Evolutionary conservation across 257 asterid species (phyloP).

Genomic region (Solanum paucissectum): DNA sequence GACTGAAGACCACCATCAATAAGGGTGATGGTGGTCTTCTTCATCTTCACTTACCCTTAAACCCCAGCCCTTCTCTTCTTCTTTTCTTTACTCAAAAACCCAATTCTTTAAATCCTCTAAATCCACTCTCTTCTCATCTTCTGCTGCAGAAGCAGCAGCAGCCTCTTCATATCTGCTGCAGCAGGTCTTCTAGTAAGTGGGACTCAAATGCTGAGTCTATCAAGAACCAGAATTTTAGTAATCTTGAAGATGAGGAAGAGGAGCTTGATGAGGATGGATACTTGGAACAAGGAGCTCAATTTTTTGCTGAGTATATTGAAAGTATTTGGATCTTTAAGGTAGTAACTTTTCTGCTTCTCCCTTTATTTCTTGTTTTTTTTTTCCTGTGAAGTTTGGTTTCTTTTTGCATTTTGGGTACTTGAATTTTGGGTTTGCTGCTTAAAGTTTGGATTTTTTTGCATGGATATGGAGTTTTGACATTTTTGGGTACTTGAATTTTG

Average conservation of each 20-base stretch:
- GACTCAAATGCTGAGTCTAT: constrained; percentile 57
- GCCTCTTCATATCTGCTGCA: constrained; percentile 23
- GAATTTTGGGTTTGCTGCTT: neutral
- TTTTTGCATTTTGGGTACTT: neutral
- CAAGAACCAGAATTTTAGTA: constrained; percentile 9
- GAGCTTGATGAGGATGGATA: constrained; percentile 14
- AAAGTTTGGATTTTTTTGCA: neutral
- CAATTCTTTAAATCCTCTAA: neutral
- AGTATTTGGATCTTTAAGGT: constrained; percentile 90
- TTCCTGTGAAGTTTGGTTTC: neutral
- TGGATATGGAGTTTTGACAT: neutral
- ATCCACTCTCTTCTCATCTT: neutral
- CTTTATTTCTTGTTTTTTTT: neutral
- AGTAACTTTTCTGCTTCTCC: neutral
- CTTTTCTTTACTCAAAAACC: neutral
- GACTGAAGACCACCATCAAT: constrained; percentile 1
- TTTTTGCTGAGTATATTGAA: constrained; percentile 52
- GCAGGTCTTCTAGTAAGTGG: constrained; percentile 29
- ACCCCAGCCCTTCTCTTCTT: neutral
- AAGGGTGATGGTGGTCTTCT: constrained; percentile 7
- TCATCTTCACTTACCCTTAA: neutral
- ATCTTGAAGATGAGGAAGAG: constrained; percentile 5
- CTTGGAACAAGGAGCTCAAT: constrained; percentile 36
- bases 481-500: neutral
- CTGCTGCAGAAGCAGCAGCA: neutral